phyloP scores from a whole-genome alignment of 352 stramenopile species.

The Globisporangium polare region DNA sequence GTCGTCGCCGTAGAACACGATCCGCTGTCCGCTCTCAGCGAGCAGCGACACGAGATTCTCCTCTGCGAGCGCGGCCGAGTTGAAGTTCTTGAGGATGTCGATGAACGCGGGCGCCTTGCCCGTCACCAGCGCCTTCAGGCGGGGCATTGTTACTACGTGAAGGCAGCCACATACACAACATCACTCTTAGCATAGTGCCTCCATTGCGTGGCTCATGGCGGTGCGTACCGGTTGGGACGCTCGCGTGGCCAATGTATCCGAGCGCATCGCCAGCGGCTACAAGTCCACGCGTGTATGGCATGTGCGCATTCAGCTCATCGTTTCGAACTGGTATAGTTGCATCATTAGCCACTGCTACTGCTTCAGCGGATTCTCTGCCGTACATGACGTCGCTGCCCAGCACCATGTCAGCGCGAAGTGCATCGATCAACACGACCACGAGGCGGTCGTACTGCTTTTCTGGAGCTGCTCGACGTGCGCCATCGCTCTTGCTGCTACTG shows the following conservation, averaged over 20 bases:
- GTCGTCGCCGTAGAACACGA: slow-evolving; percentile 89
- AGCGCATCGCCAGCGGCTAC: slow-evolving; percentile 46
- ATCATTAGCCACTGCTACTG: background rate
- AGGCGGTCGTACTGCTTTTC: slow-evolving; percentile 62
- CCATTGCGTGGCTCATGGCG: background rate
- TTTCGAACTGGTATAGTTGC: background rate
- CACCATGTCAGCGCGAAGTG: slow-evolving; percentile 86
- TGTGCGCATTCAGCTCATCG: slow-evolving; percentile 56
- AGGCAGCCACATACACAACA: background rate
- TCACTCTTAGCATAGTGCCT: background rate
- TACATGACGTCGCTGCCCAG: slow-evolving; percentile 59
- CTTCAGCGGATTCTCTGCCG: background rate
- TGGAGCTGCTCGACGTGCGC: slow-evolving; percentile 12
- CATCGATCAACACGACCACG: slow-evolving; percentile 86
- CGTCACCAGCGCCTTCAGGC: slow-evolving; percentile 84
- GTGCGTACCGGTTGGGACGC: slow-evolving; percentile 51
- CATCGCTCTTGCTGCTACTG: background rate
- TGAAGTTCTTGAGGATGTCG: slow-evolving; percentile 90
- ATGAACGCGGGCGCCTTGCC: slow-evolving; percentile 86
- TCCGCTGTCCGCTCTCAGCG: slow-evolving; percentile 31
- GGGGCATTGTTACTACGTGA: slow-evolving; percentile 81
- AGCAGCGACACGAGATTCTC: slow-evolving; percentile 72
- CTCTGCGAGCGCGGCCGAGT: slow-evolving; percentile 74
- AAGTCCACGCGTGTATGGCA: slow-evolving; percentile 60
- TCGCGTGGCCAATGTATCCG: slow-evolving; percentile 75